These are phyloP conservation scores for Morella rubra DNA, from an alignment of 306 rosid species.

Conservation along the genomic window DNA sequence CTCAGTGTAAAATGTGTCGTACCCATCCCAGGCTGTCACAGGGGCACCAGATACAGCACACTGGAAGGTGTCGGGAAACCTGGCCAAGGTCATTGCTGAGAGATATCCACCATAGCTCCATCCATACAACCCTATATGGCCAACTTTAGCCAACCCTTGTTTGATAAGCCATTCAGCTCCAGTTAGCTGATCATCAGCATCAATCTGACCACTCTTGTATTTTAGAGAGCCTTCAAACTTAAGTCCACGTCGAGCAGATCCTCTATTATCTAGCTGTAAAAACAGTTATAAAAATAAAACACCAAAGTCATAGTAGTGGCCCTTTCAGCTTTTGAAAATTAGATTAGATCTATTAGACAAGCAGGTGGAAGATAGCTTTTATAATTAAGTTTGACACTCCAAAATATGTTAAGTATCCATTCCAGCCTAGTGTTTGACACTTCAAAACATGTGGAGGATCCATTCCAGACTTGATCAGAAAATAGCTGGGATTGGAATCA, in stretches of 20 bases:
- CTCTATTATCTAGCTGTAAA: slow-evolving; percentile 87
- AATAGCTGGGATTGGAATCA: slow-evolving; percentile 18
- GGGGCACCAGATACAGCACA: slow-evolving; percentile 93
- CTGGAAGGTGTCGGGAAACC: slow-evolving; percentile 68
- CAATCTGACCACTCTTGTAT: slow-evolving; percentile 61
- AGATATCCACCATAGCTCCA: slow-evolving; percentile 99
- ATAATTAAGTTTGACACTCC: neutral
- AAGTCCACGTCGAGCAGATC: slow-evolving; percentile 85
- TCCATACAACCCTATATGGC: slow-evolving; percentile 85
- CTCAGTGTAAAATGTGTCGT: slow-evolving; percentile 94
- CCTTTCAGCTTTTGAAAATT: slow-evolving; percentile 13
- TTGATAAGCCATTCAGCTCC: slow-evolving; percentile 93
- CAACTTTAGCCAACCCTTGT: slow-evolving; percentile 68
- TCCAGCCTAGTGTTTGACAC: neutral
- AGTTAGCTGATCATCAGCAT: slow-evolving; percentile 80
- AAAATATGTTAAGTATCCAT: neutral
- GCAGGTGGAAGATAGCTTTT: neutral
- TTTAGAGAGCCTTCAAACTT: slow-evolving; percentile 74
- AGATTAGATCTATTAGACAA: neutral
- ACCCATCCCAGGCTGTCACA: slow-evolving; percentile 92
- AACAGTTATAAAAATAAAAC: slow-evolving; percentile 11
- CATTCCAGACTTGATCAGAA: neutral
- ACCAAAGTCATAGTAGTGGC: neutral
- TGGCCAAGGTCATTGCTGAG: slow-evolving; percentile 75
- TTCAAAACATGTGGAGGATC: neutral